Conservation (phyloP, 306 rosid genomes). For the Arachis stenosperma region DNA sequence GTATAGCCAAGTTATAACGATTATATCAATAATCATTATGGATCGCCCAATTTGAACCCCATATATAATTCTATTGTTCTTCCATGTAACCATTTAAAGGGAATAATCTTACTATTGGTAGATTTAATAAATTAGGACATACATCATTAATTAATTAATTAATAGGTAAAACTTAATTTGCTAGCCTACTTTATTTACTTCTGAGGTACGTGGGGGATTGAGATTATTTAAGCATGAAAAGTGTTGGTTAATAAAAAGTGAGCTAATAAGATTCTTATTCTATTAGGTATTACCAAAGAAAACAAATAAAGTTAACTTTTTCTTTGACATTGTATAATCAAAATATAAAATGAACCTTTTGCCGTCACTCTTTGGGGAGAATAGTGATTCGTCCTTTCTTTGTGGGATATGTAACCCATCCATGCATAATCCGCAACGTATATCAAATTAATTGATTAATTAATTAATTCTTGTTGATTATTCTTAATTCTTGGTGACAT, state of each 20-base stretch:
- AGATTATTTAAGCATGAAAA: conserved; percentile 33
- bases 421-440: conserved; percentile 38
- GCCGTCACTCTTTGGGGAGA: conserved; percentile 19
- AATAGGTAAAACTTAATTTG: background rate
- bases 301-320: background rate
- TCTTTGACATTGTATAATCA: conserved; percentile 5
- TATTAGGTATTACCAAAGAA: conserved; percentile 28
- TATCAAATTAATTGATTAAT: background rate
- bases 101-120: background rate
- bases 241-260: conserved; percentile 31
- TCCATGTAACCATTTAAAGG: background rate
- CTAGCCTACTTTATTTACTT: background rate
- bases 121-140: background rate
- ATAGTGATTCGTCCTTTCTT: conserved; percentile 46
- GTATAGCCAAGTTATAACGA: no score
- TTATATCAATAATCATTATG: no score
- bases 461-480: background rate
- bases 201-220: background rate
- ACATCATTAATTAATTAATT: background rate
- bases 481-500: conserved; percentile 23
- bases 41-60: no score
- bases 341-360: conserved; percentile 31
- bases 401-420: conserved; percentile 56
- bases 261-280: conserved; percentile 42
- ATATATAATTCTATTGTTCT: background rate